phyloP scores from a whole-genome alignment of 441 rosid genomes.

The Aquilaria agallochum region DNA sequence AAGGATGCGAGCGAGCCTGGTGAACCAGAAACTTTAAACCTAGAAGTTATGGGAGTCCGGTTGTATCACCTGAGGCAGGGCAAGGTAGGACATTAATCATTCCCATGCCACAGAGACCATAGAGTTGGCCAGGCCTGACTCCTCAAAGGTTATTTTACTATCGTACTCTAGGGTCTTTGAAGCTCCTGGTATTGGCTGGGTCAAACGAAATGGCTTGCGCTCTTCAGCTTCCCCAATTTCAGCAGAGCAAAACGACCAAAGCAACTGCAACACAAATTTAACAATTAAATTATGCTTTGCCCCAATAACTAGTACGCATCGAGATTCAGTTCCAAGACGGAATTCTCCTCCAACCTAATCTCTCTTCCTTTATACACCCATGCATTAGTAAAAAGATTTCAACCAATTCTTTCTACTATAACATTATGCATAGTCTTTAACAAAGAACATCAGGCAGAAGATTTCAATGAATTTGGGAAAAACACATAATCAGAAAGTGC shows the following conservation, averaged over 20 bases:
- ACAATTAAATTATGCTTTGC: no score
- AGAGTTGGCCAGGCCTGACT: conserved; percentile 84
- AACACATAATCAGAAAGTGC: no score
- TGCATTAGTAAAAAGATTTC: no score
- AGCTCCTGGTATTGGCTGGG: conserved; percentile 85
- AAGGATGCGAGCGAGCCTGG: not conserved
- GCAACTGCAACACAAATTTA: conserved; percentile 41
- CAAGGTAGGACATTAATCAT: conserved; percentile 24
- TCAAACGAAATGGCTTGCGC: conserved; percentile 54
- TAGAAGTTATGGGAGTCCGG: not conserved
- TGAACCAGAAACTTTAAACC: conserved; percentile 2
- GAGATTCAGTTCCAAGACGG: no score
- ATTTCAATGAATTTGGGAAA: no score
- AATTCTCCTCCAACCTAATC: no score
- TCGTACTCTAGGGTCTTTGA: conserved; percentile 62
- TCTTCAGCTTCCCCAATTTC: conserved; percentile 57
- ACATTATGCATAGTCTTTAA: no score
- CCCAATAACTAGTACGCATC: no score
- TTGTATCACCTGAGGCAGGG: not conserved
- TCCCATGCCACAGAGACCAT: conserved; percentile 89
- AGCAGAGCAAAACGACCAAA: conserved; percentile 86
- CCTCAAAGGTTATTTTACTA: conserved; percentile 57
- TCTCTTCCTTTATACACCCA: no score
- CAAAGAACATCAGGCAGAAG: no score
- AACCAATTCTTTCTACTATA: no score